These are phyloP conservation scores for Tetradesmus obliquus DNA, from an alignment of 139 green algal genomes.

Conservation along the genomic window DNA sequence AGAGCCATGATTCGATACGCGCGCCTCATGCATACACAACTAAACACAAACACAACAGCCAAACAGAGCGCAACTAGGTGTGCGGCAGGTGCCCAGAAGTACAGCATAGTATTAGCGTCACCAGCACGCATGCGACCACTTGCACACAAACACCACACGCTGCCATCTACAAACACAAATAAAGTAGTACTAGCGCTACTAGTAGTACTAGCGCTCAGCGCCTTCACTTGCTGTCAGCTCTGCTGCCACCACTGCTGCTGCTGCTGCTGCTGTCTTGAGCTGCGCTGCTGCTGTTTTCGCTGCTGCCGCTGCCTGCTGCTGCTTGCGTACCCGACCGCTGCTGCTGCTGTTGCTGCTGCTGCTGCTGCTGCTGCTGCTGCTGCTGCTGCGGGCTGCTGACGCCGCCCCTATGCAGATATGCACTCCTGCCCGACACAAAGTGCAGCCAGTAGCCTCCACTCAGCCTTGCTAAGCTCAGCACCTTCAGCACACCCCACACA, in stretches of 20 bases:
- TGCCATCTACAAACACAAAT: too few species aligned
- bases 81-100: too few species aligned
- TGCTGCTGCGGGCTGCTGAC: neutral
- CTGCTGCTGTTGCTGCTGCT: neutral
- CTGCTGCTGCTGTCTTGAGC: neutral
- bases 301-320: neutral
- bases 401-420: neutral
- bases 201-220: too few species aligned
- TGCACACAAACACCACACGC: too few species aligned
- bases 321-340: neutral
- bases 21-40: too few species aligned
- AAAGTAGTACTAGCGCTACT: too few species aligned
- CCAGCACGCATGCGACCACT: too few species aligned
- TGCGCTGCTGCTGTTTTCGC: neutral
- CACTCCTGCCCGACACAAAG: slow-evolving; percentile 26
- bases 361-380: neutral
- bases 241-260: neutral
- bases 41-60: too few species aligned
- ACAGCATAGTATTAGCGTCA: too few species aligned
- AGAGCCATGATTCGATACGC: too few species aligned
- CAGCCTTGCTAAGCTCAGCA: slow-evolving; percentile 46
- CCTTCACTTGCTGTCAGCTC: neutral
- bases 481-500: slow-evolving; percentile 44
- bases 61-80: too few species aligned
- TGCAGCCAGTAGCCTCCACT: slow-evolving; percentile 16